Percentiles rank a stretch among this genome's conserved stretches.
Conservation (phyloP, 2,329 filamentous ascomycete genomes). For the Fusarium sp. region DNA sequence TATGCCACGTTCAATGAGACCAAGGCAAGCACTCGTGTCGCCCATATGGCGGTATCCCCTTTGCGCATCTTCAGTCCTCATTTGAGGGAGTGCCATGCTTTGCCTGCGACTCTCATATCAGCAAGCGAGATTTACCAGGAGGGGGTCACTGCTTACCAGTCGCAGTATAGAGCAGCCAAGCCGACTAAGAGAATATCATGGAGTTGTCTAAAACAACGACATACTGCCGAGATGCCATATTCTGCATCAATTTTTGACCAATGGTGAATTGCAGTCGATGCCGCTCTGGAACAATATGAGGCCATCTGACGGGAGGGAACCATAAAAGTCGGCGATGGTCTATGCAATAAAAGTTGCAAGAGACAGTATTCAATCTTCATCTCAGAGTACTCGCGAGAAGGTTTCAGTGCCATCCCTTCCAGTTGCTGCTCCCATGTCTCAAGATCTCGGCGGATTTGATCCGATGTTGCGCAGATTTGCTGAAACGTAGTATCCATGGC, state of each 20-base stretch:
- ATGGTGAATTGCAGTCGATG: not conserved
- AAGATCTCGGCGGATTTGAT: not conserved
- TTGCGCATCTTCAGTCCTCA: not conserved
- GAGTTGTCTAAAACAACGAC: not conserved
- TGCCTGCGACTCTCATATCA: not conserved
- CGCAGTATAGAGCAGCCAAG: not conserved
- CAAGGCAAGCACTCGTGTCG: conserved; percentile 4
- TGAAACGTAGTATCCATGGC: not conserved
- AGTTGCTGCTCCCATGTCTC: not conserved
- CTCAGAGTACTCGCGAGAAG: not conserved
- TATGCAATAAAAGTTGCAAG: not conserved
- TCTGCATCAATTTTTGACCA: not conserved
- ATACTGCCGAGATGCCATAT: not conserved
- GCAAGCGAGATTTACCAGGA: too few species aligned
- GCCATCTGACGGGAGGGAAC: not conserved
- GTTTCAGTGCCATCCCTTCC: not conserved
- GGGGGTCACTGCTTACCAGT: not conserved
- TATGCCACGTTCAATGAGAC: not conserved
- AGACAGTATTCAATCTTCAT: not conserved
- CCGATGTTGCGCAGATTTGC: not conserved
- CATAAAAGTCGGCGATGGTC: not conserved
- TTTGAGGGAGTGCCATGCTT: not conserved
- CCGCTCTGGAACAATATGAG: not conserved
- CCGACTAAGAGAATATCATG: not conserved
- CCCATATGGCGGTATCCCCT: not conserved